Evolutionary conservation across 306 rosid genomes (phyloP).

Genomic region (Quercus variabilis): DNA sequence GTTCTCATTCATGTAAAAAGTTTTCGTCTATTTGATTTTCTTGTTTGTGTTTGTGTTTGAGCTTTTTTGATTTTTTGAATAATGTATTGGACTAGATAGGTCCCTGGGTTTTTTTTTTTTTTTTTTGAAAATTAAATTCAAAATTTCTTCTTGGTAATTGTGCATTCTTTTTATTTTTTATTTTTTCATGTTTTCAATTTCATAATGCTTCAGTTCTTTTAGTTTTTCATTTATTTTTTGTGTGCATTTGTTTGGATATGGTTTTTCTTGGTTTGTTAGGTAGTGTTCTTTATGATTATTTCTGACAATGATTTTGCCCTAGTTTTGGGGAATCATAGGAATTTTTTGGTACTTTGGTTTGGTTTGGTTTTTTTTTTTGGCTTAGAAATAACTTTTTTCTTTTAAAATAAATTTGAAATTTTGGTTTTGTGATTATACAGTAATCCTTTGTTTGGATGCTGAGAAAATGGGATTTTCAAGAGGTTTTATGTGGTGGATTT

Average conservation of each 20-base stretch:
- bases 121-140: no score
- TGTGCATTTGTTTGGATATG: neutral
- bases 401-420: neutral
- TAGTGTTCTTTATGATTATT: neutral
- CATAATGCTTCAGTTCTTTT: neutral
- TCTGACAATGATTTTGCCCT: neutral
- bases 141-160: neutral
- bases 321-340: neutral
- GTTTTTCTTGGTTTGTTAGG: neutral
- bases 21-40: neutral
- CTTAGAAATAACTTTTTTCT: neutral
- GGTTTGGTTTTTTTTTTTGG: no score
- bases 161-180: neutral
- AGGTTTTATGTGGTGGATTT: neutral
- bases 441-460: neutral
- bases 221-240: neutral
- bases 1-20: neutral
- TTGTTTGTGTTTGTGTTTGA: neutral
- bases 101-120: no score
- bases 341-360: neutral
- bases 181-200: neutral
- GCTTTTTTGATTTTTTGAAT: neutral
- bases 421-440: neutral
- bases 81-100: neutral
- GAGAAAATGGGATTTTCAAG: neutral